These are phyloP conservation scores for Crithidia bombi DNA, from an alignment of 208 protist species.

Conservation along the genomic window DNA sequence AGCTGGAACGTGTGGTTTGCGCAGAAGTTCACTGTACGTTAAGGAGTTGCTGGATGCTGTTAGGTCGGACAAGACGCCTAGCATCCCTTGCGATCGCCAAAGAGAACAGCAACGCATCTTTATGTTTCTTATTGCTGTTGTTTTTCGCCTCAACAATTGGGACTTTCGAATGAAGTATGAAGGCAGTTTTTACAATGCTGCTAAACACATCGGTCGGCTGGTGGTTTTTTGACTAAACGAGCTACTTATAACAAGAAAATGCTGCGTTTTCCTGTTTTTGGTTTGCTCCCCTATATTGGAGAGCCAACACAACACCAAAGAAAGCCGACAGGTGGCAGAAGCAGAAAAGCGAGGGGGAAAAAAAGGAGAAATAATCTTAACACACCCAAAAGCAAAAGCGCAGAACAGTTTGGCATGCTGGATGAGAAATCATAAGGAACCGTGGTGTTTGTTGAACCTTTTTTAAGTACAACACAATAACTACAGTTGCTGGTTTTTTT, in stretches of 20 bases:
- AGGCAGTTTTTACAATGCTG: no score
- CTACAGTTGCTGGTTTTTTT: no score
- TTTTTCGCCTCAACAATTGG: background rate
- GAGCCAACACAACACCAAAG: no score
- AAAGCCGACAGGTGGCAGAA: background rate
- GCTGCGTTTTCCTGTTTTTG: no score
- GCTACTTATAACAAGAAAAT: no score
- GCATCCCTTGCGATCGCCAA: slow-evolving; percentile 6
- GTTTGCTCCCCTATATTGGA: no score
- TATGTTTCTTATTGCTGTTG: background rate
- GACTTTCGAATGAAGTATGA: background rate
- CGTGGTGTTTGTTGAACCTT: no score
- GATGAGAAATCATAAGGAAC: no score
- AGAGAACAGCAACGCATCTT: slow-evolving; percentile 18
- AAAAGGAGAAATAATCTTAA: background rate
- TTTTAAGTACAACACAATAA: no score
- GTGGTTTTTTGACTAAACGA: no score
- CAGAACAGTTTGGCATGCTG: no score
- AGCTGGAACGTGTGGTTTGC: slow-evolving; percentile 38
- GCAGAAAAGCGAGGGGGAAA: background rate
- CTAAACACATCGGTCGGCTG: no score
- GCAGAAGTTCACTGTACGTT: slow-evolving; percentile 37
- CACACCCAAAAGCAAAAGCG: background rate
- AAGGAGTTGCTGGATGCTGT: background rate
- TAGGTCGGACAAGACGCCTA: slow-evolving; percentile 33